Conservation (phyloP, 1,284 basidiomycete genomes). For the Naganishia sp. region DNA sequence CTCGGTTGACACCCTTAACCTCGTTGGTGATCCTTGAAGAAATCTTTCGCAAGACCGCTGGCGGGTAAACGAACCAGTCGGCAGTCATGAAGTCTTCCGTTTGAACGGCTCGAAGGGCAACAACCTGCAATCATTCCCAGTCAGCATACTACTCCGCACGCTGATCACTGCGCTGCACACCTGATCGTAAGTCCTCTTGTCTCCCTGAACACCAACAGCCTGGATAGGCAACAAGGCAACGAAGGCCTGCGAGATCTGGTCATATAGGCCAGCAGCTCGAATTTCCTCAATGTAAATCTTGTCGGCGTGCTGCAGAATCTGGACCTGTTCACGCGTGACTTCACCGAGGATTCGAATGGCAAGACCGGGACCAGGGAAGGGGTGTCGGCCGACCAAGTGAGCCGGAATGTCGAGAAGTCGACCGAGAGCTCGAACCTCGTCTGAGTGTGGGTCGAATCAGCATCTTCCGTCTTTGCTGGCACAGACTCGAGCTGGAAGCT, state of each 20-base stretch:
- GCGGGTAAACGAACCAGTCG: slow-evolving; percentile 96
- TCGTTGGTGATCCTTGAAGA: slow-evolving; percentile 98
- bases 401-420: slow-evolving; percentile 87
- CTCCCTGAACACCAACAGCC: slow-evolving; percentile 97
- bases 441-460: slow-evolving; percentile 55
- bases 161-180: slow-evolving; percentile 53
- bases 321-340: slow-evolving; percentile 88
- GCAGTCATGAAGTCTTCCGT: slow-evolving; percentile 98
- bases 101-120: slow-evolving; percentile 85
- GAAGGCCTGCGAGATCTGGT: slow-evolving; percentile 95
- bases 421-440: slow-evolving; percentile 94
- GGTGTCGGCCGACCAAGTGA: slow-evolving; percentile 92
- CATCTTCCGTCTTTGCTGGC: background rate
- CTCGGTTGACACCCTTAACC: slow-evolving; percentile 79
- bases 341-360: slow-evolving; percentile 98
- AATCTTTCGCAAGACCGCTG: slow-evolving; percentile 83
- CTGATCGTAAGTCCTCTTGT: slow-evolving; percentile 96
- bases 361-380: slow-evolving; percentile 98
- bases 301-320: slow-evolving; percentile 92
- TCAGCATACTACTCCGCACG: background rate
- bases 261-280: slow-evolving; percentile 84
- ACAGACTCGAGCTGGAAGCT: slow-evolving; percentile 33
- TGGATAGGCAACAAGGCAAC: slow-evolving; percentile 94
- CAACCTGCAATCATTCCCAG: slow-evolving; percentile 60
- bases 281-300: slow-evolving; percentile 98